phyloP scores from a whole-genome alignment of 352 stramenopile genomes.

The Blastocystis sp. region DNA sequence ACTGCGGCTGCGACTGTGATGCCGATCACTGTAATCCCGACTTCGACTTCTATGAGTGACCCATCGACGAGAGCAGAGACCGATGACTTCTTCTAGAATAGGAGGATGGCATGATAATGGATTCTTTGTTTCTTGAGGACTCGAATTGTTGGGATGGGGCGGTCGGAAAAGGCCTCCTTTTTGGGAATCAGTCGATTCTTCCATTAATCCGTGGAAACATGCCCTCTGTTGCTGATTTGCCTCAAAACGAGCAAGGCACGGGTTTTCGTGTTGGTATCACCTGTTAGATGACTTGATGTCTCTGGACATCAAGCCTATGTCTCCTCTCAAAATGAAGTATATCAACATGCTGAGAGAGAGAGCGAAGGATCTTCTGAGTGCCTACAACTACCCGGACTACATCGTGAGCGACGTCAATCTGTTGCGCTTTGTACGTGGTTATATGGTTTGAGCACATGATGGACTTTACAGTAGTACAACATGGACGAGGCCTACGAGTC shows the following conservation, averaged over 20 bases:
- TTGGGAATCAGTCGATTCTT: neutral
- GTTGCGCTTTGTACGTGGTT: slow-evolving; percentile 60
- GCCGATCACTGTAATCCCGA: neutral
- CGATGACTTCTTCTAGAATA: slow-evolving; percentile 3
- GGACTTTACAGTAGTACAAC: slow-evolving; percentile 3
- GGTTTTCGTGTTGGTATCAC: neutral
- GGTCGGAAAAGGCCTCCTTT: neutral
- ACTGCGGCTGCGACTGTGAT: neutral
- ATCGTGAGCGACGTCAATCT: slow-evolving; percentile 55
- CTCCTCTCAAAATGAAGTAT: slow-evolving; percentile 62
- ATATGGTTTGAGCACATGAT: slow-evolving; percentile 15
- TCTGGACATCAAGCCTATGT: slow-evolving; percentile 57
- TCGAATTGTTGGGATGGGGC: neutral
- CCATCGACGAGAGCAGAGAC: neutral
- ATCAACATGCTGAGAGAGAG: slow-evolving; percentile 59
- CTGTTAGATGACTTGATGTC: slow-evolving; percentile 60
- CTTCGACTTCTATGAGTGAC: neutral
- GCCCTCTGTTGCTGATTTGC: slow-evolving; percentile 26
- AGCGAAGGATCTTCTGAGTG: slow-evolving; percentile 27
- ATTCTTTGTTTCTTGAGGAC: neutral
- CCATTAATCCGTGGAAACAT: neutral
- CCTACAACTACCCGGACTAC: slow-evolving; percentile 61
- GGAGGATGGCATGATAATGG: neutral
- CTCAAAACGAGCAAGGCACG: neutral
- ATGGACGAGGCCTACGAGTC: slow-evolving; percentile 50